Conservation (phyloP, 495 filamentous ascomycete species). For the Penicillium turbatum region DNA sequence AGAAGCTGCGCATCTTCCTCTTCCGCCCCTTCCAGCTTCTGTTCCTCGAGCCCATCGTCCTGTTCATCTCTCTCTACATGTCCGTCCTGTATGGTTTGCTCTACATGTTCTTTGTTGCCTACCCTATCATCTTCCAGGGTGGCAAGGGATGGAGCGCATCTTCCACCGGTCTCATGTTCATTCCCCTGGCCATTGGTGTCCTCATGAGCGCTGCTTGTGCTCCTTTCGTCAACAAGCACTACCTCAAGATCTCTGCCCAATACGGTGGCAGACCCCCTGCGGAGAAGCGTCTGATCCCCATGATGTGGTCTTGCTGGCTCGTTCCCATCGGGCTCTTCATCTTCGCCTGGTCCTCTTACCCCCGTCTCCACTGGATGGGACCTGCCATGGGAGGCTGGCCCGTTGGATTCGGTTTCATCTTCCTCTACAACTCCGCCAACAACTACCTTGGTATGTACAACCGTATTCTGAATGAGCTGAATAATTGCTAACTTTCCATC, state of each 20-base stretch:
- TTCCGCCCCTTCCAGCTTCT: slow-evolving; percentile 76
- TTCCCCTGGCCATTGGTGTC: slow-evolving; percentile 67
- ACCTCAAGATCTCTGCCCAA: slow-evolving; percentile 55
- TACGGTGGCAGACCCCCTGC: slow-evolving; percentile 67
- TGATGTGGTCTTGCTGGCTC: slow-evolving; percentile 81
- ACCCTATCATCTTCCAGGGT: slow-evolving; percentile 71
- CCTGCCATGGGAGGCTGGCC: slow-evolving; percentile 69
- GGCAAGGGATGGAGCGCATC: slow-evolving; percentile 70
- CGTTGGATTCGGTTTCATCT: slow-evolving; percentile 81
- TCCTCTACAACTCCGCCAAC: slow-evolving; percentile 79
- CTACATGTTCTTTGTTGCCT: slow-evolving; percentile 81
- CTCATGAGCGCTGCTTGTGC: slow-evolving; percentile 60
- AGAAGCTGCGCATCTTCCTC: slow-evolving; percentile 63
- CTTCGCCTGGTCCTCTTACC: slow-evolving; percentile 79
- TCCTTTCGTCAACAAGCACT: slow-evolving; percentile 72
- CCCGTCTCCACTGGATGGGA: slow-evolving; percentile 61
- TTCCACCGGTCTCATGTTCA: slow-evolving; percentile 77
- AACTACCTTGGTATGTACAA: slow-evolving; percentile 58
- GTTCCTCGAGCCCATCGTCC: slow-evolving; percentile 72
- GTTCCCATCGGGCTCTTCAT: slow-evolving; percentile 76
- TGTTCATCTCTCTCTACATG: slow-evolving; percentile 75
- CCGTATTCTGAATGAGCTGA: no score
- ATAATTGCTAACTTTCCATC: slow-evolving; percentile 12
- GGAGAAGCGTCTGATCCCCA: slow-evolving; percentile 72
- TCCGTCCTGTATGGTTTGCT: slow-evolving; percentile 71